Evolutionary conservation across 768 basidiomycete genomes (phyloP), one percentile per base, ranked within the genome.

Genomic region (Filobasidium floriforme): DNA sequence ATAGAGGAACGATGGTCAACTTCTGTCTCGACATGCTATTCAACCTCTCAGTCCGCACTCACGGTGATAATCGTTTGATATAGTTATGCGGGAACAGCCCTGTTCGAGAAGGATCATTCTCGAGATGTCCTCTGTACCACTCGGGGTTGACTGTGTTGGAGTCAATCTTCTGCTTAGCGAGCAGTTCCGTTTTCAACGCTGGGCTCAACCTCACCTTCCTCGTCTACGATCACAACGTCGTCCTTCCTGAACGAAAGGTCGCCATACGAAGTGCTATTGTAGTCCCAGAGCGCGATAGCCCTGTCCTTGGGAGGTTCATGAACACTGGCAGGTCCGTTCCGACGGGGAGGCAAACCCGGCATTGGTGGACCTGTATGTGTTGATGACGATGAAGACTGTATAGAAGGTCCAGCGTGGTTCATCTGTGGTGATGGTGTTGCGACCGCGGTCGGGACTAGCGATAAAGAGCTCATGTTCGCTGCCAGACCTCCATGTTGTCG

Each of bases 71-170:
- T 22, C 54, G 52, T 28, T 44, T 41, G 29, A 65, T 28, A 22
- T 65, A 65, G 46, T 60, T 65, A 24, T 57, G 44, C 14, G 64
- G 64, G 64, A 65, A 65, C 12, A 65, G 59, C 32, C 64, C 64
- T 19, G 15, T 29, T 60, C 41, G 52, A n/a, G 57, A 49, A 7
- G 64, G 64, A 28, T 65, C 59, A 4, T 26, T 28, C 40, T 65
- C 64, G 41, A 60, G 41, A 59, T 65, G 64, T 28, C 64, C 64
- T 49, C 59, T 44, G 29, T 65, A 60, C 64, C 64, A 65, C n/a
- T 65, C 64, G 41, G 64, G 29, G 29, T 65, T 65, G 44, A 65
- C 64, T 65, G 28, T 4, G 40, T 14, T 7, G 19, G 11, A 12
- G 11, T 40, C 15, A 40, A 15, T 24, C 3, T n/a, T 29, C 9